phyloP scores from a whole-genome alignment of 495 filamentous ascomycete genomes.

The Bombardia bombarda region DNA sequence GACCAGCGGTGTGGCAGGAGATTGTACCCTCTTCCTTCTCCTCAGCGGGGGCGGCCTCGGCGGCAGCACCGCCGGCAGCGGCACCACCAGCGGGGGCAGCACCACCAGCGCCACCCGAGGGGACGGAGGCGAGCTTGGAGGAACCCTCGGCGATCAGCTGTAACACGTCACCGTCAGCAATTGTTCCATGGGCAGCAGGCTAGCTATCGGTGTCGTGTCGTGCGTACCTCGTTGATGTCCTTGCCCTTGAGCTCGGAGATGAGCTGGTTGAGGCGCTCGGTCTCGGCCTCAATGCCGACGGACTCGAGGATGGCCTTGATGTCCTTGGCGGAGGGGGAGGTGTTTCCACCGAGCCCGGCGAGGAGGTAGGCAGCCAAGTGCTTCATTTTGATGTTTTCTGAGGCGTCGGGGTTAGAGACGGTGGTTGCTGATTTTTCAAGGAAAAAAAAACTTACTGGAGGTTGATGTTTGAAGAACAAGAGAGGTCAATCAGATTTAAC shows the following conservation, averaged over 20 bases:
- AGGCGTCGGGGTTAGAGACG: constrained; percentile 5
- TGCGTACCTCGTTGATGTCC: constrained; percentile 85
- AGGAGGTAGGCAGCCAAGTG: constrained; percentile 99
- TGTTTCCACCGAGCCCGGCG: constrained; percentile 87
- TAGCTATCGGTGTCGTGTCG: neutral
- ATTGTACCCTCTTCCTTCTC: constrained; percentile 64
- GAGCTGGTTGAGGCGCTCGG: constrained; percentile 76
- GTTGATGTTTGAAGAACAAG: constrained; percentile 35
- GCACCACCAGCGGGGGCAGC: constrained; percentile 55
- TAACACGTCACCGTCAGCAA: constrained; percentile 19
- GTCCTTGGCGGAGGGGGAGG: constrained; percentile 75
- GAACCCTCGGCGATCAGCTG: constrained; percentile 91
- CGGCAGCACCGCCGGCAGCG: constrained; percentile 60
- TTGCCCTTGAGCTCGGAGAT: constrained; percentile 93
- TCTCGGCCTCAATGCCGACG: constrained; percentile 92
- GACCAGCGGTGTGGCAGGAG: neutral
- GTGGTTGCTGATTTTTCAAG: no score
- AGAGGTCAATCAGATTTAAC: constrained; percentile 52
- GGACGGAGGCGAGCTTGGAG: constrained; percentile 93
- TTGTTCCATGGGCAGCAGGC: neutral
- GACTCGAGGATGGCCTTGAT: constrained; percentile 86
- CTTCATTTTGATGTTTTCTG: constrained; percentile 74
- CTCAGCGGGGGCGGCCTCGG: constrained; percentile 60
- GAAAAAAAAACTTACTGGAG: constrained; percentile 21
- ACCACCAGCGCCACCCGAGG: constrained; percentile 76